These are phyloP conservation scores for Pichia sp. DNA, from an alignment of 1,139 yeast species.

Conservation along the genomic window DNA sequence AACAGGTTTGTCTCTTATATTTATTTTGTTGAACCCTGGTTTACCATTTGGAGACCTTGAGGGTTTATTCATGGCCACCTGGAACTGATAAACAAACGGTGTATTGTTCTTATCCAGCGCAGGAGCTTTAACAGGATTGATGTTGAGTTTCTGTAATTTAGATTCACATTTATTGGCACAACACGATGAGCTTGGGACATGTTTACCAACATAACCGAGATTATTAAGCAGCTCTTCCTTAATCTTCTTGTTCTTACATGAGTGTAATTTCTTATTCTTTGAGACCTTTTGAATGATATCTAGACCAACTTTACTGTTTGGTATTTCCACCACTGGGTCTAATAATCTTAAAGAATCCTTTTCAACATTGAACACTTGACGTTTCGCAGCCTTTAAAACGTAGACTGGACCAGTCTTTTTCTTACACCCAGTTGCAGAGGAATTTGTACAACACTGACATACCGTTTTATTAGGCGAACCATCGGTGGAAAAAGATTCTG, in stretches of 20 bases:
- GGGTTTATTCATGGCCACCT: constrained; percentile 3
- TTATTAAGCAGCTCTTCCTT: constrained; percentile 9
- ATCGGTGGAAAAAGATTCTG: neutral
- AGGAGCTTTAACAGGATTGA: neutral
- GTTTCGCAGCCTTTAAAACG: constrained; percentile 46
- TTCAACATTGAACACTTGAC: constrained; percentile 49
- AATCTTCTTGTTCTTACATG: constrained; percentile 9
- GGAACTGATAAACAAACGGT: constrained; percentile 8
- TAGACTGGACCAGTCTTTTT: constrained; percentile 35
- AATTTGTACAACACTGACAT: constrained; percentile 12
- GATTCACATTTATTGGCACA: neutral
- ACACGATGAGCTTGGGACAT: constrained; percentile 1
- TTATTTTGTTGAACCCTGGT: neutral
- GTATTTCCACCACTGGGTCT: constrained; percentile 34
- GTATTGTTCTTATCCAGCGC: neutral
- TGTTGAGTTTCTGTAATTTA: neutral
- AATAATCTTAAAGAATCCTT: constrained; percentile 38
- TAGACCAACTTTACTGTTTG: constrained; percentile 31
- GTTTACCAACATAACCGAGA: constrained; percentile 10
- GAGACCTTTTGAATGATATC: constrained; percentile 28
- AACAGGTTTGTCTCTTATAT: neutral
- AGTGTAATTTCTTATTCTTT: constrained; percentile 13
- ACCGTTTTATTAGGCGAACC: neutral
- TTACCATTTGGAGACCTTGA: neutral
- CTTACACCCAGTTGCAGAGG: constrained; percentile 3